A percentile compares a stretch with the other conserved stretches of the same genome.
Conservation (phyloP, 1,139 yeast genomes). For the Blastobotrys aristatus region DNA sequence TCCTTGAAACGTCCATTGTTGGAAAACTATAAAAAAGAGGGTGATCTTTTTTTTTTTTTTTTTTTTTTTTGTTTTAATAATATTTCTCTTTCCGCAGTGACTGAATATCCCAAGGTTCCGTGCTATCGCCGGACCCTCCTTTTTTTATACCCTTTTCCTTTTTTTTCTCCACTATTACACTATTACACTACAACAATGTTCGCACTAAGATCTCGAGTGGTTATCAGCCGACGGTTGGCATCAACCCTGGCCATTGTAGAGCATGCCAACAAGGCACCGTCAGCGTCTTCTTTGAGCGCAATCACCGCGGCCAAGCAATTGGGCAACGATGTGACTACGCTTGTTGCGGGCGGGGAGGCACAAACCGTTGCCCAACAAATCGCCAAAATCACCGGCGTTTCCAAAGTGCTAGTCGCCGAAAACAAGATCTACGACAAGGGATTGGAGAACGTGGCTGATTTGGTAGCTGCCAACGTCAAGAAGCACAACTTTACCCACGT, state of each 20-base stretch:
- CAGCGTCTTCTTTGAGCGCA: slow-evolving; percentile 58
- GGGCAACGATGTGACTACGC: slow-evolving; percentile 38
- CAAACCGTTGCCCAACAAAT: slow-evolving; percentile 32
- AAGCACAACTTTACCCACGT: slow-evolving; percentile 59
- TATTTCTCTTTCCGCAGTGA: background rate
- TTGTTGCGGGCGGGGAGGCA: slow-evolving; percentile 39
- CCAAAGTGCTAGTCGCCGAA: slow-evolving; percentile 37
- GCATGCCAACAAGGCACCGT: slow-evolving; percentile 46
- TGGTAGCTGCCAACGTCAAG: slow-evolving; percentile 39
- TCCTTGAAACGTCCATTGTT: background rate
- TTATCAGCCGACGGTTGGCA: slow-evolving; percentile 30
- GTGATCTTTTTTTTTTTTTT: background rate
- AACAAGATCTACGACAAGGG: slow-evolving; percentile 38
- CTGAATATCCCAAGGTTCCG: too few relatives aligned
- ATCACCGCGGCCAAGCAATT: slow-evolving; percentile 39
- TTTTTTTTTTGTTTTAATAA: background rate
- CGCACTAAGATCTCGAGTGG: slow-evolving; percentile 1
- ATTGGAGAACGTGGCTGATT: slow-evolving; percentile 35
- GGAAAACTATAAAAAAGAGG: background rate
- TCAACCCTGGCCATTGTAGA: slow-evolving; percentile 78
- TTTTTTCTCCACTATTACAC: background rate
- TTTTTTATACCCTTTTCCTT: background rate
- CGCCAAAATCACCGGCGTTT: slow-evolving; percentile 36
- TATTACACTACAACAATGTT: slow-evolving; percentile 2
- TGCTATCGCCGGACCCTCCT: background rate